A percentile compares a stretch with the other conserved stretches of the same genome.
phyloP scores from a whole-genome alignment of 257 asterid genomes.

The Solanum lycopersicoides region DNA sequence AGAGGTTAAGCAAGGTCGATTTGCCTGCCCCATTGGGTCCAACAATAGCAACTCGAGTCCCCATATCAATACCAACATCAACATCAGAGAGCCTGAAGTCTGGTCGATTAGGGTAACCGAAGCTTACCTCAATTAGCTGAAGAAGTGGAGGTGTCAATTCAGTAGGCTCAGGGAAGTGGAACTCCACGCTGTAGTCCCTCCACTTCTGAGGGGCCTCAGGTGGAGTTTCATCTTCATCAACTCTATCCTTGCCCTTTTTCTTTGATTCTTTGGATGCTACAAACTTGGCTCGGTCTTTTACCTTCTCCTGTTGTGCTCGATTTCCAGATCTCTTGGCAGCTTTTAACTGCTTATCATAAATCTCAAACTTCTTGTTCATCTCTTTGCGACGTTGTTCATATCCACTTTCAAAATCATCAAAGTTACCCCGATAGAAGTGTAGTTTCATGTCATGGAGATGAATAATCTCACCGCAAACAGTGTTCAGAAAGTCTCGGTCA shows the following conservation, averaged over 20 bases:
- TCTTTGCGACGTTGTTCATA: conserved; percentile 61
- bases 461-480: conserved; percentile 53
- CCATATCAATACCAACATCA: conserved; percentile 72
- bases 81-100: conserved; percentile 54
- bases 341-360: conserved; percentile 43
- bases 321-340: conserved; percentile 54
- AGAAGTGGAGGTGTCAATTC: conserved; percentile 57
- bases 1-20: conserved; percentile 58
- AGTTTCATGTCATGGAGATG: conserved; percentile 59
- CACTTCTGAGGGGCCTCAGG: conserved; percentile 54
- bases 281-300: conserved; percentile 46
- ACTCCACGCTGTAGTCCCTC: conserved; percentile 62
- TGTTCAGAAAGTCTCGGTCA: conserved; percentile 52
- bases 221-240: conserved; percentile 37
- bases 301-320: conserved; percentile 54
- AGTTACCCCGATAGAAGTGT: conserved; percentile 53
- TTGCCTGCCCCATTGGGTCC: conserved; percentile 79
- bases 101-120: conserved; percentile 45
- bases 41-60: conserved; percentile 62
- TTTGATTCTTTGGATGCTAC: conserved; percentile 48
- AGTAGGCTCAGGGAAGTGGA: conserved; percentile 70
- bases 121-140: conserved; percentile 61
- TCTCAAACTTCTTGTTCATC: conserved; percentile 48
- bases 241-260: conserved; percentile 36
- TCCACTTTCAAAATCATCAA: conserved; percentile 46